Percentiles rank a stretch among this genome's conserved stretches.
Evolutionary conservation across 208 protist species (phyloP).

Genomic region (Acanthamoeba lenticulata): DNA sequence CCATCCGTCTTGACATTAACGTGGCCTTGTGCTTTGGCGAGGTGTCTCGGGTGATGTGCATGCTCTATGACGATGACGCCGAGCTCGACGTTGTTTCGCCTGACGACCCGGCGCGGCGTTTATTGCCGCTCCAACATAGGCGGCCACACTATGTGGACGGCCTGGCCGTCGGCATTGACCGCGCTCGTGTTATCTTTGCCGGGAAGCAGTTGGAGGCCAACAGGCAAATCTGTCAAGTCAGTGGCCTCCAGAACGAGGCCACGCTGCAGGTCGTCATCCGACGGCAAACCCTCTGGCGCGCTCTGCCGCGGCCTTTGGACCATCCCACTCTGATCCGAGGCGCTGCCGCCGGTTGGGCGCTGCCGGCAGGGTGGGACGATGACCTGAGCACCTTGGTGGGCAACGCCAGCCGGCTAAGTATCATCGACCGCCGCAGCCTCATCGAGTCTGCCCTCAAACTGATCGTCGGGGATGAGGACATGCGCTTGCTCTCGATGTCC

Average conservation of each 20-base stretch:
- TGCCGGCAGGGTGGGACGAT: background rate
- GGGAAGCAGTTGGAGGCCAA: background rate
- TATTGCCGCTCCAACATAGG: background rate
- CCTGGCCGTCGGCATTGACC: background rate
- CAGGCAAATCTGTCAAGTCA: background rate
- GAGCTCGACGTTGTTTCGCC: background rate
- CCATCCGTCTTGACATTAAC: background rate
- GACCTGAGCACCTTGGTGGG: background rate
- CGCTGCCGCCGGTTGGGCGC: background rate
- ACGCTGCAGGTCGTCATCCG: background rate
- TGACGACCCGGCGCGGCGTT: background rate
- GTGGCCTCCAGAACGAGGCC: background rate
- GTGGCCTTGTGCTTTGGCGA: background rate
- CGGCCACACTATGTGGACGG: background rate
- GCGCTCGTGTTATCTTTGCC: background rate
- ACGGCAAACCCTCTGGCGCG: background rate
- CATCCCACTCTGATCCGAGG: background rate
- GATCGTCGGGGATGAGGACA: background rate
- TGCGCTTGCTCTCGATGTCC: background rate
- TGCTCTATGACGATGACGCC: background rate
- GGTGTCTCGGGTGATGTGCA: background rate
- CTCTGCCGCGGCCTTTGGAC: background rate
- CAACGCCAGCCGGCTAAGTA: background rate
- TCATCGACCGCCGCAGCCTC: background rate
- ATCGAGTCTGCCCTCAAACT: background rate